These are phyloP conservation scores for Pseudocercospora eumusae DNA, from an alignment of 2,329 filamentous ascomycete genomes.

Conservation along the genomic window DNA sequence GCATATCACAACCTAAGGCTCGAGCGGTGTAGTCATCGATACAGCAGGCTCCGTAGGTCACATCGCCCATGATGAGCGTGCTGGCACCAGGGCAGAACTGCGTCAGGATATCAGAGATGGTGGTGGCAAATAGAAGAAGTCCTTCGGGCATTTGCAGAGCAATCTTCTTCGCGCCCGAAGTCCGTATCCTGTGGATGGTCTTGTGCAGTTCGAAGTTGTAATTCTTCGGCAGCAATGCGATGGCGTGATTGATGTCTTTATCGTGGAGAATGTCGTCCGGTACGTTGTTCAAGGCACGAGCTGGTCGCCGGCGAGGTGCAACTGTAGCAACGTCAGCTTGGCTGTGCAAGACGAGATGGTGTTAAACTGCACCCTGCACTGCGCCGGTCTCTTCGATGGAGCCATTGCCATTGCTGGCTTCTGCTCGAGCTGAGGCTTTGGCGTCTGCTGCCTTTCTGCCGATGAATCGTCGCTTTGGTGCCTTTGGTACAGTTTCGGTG, in stretches of 20 bases:
- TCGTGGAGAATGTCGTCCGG: constrained; percentile 85
- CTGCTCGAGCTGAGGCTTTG: constrained; percentile 53
- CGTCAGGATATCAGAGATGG: constrained; percentile 92
- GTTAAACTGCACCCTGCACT: constrained; percentile 61
- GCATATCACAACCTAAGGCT: constrained; percentile 87
- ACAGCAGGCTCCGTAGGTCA: constrained; percentile 97
- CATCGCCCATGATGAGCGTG: constrained; percentile 98
- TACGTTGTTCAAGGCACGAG: constrained; percentile 86
- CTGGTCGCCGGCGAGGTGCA: constrained; percentile 68
- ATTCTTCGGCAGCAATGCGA: constrained; percentile 84
- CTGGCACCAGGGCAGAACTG: constrained; percentile 90
- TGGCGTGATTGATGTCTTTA: constrained; percentile 80
- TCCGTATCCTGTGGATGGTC: constrained; percentile 90
- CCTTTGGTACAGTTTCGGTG: constrained; percentile 55
- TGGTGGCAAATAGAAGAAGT: constrained; percentile 91
- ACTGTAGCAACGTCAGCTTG: constrained; percentile 51
- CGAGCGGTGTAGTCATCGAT: constrained; percentile 98
- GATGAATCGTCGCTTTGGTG: constrained; percentile 90
- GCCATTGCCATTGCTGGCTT: constrained; percentile 37
- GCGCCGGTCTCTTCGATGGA: constrained; percentile 64
- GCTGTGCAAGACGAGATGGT: background rate
- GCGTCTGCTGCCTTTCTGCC: constrained; percentile 74
- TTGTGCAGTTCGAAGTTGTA: constrained; percentile 99
- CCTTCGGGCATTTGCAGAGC: constrained; percentile 98
- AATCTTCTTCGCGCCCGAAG: constrained; percentile 74